Base-by-base conservation (phyloP, 2,329 filamentous ascomycete species). In the Colletotrichum simmondsii region DNA sequence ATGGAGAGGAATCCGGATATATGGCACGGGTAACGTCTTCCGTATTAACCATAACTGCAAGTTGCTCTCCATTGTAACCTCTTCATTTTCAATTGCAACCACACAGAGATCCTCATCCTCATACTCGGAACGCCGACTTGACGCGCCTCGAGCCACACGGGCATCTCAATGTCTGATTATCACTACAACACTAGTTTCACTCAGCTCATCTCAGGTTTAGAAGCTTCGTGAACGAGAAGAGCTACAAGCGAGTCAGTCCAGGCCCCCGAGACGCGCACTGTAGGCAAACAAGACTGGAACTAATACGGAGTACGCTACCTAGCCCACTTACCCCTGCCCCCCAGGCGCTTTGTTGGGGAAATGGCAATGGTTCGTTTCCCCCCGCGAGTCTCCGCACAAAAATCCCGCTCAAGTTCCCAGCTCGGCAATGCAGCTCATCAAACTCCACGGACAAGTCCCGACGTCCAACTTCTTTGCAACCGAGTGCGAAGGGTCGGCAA, bases 111-210 rank as follows among this genome's bases (percentile, higher is more conserved):
- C 10, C 37, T 42, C 37, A 42, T 42, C 0, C 37, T 42, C 37
- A 1, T 42, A 35, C 37, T 42, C 14, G 19, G 6, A 42, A 42
- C 16, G 6, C 37, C 37, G 4, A 42, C 37, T 42, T 42, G 16
- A 54, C 60, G 67, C 60, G 68, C 54, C 42, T 65, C 54, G 62
- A 66, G 61, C 54, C 68, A 66, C 30, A 24, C 28, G 5, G 32
- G 53, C 4, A 26, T 42, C 0, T 19, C 11, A 24, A 46, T 65
- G 11, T 49, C 46, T n/a, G 28, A 7, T 19, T 35, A 14, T 56
- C 12, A 16, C 11, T 58, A 42, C 37, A 19, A 59, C 37, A 12
- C 16, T 53, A 26, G 37, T 3, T 19, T 19, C 37, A 16, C 16
- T 19, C 53, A 30, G 14, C 37, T 14, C 28, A 19, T 19, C 1